These are phyloP conservation scores for Lachancea sp. DNA, from an alignment of 805 yeast genomes.

Conservation along the genomic window DNA sequence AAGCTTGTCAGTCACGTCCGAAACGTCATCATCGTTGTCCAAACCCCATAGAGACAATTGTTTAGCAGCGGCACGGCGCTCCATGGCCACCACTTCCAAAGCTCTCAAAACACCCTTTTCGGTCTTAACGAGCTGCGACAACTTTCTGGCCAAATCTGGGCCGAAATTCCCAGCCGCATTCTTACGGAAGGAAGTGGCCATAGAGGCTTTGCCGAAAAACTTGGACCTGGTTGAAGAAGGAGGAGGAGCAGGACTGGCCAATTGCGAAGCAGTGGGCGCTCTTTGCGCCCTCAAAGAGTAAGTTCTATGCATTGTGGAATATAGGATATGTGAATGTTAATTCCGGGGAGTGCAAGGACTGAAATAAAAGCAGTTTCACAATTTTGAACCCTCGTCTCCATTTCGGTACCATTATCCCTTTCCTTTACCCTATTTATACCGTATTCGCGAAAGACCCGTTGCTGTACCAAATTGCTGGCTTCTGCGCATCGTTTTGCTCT, in stretches of 20 bases:
- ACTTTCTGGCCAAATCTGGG: slow-evolving; percentile 89
- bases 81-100: slow-evolving; percentile 85
- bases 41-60: slow-evolving; percentile 97
- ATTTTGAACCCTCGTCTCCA: neutral
- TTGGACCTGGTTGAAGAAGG: slow-evolving; percentile 64
- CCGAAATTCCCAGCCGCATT: slow-evolving; percentile 87
- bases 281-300: slow-evolving; percentile 71
- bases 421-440: slow-evolving; percentile 4
- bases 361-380: neutral
- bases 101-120: slow-evolving; percentile 95
- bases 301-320: slow-evolving; percentile 64
- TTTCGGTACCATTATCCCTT: no score
- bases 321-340: no score
- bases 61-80: slow-evolving; percentile 93
- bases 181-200: slow-evolving; percentile 67
- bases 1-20: slow-evolving; percentile 94
- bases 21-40: slow-evolving; percentile 93
- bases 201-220: slow-evolving; percentile 70
- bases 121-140: slow-evolving; percentile 87
- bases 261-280: slow-evolving; percentile 78
- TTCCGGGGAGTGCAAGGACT: neutral
- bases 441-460: neutral
- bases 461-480: slow-evolving; percentile 3
- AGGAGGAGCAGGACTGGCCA: slow-evolving; percentile 77
- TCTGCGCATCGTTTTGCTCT: slow-evolving; percentile 8